Evolutionary conservation across 2,329 filamentous ascomycete genomes (phyloP).

Genomic region (Aphanocladium album): DNA sequence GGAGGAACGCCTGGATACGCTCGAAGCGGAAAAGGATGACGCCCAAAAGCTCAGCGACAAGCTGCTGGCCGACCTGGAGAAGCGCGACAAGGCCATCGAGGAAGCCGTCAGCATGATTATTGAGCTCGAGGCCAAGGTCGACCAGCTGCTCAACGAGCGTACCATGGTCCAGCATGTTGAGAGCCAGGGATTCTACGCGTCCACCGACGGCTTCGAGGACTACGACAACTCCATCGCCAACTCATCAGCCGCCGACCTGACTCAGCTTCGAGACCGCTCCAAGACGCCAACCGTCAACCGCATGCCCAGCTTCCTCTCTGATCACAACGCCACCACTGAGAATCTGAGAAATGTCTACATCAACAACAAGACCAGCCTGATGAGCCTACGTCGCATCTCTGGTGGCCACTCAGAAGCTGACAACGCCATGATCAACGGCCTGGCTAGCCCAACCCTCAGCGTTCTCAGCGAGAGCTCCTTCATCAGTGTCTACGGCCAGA

Average conservation of each 20-base stretch:
- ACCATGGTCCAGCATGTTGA: constrained; percentile 50
- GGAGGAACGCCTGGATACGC: constrained; percentile 50
- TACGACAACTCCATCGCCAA: constrained; percentile 21
- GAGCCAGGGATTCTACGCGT: constrained; percentile 30
- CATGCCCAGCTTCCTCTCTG: constrained; percentile 62
- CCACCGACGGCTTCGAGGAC: constrained; percentile 22
- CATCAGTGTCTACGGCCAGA: constrained; percentile 56
- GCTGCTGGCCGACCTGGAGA: constrained; percentile 57
- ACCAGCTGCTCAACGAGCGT: constrained; percentile 48
- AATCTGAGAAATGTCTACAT: constrained; percentile 58
- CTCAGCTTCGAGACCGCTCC: constrained; percentile 17
- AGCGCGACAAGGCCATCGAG: constrained; percentile 64
- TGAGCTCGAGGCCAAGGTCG: constrained; percentile 55
- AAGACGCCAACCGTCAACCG: constrained; percentile 41
- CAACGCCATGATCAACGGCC: constrained; percentile 29
- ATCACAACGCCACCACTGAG: constrained; percentile 53
- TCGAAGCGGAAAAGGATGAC: constrained; percentile 51
- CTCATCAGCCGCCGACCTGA: constrained; percentile 18
- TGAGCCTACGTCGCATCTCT: constrained; percentile 44
- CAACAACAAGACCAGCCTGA: constrained; percentile 41
- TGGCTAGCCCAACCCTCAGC: constrained; percentile 57
- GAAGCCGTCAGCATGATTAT: constrained; percentile 68
- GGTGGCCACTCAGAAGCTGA: constrained; percentile 35
- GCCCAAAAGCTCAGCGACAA: constrained; percentile 54
- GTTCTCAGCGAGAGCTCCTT: constrained; percentile 65